Evolutionary conservation across 129 eudicot species (phyloP), one percentile per base, ranked within the genome.

Genomic region (Solidago caesia): DNA sequence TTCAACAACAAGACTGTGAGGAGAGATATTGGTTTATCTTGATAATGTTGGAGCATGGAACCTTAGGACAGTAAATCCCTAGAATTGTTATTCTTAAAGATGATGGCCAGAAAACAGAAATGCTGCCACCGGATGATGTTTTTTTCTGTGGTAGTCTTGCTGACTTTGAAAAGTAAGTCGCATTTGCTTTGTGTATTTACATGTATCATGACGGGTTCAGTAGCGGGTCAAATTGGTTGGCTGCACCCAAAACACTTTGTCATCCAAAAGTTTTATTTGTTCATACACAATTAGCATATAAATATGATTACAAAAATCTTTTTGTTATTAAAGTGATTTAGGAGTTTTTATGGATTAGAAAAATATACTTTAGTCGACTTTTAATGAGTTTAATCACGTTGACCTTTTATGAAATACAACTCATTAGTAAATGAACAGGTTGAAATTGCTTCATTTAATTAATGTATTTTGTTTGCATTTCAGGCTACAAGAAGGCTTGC

Each of bases 41-140:
- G 99, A 95, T 82, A 95, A 95, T 47, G 94, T 81, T 46, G 99
- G 99, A 72, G 96, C 75, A 25, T 95, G 99, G 99, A 95, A 95
- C 53, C 88, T 95, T 21, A 84, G 99, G 79, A 43, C 97, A 27
- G 97, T 87, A 59, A 95, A 95, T 9, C 64, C 68, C 96, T 95
- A 85, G 87, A 80, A 79, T 91, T 44, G 56, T 95, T 60, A 86
- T 91, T 64, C 87, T 90, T 25, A 96, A 87, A 87, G 96, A 89
- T 67, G 83, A 66, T 64, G 79, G 73, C 72, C 89, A 89, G 79
- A 91, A 81, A 66, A 87, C 91, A 1, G 97, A 94, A 76, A 48
- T 62, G 39, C 86, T 95, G 4, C 74, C 81, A 44, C 99, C 99
- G 14, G 92, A 83, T 25, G 89, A 95, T 78, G 96, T 80, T 75